Evolutionary conservation across 2,329 filamentous ascomycete species (phyloP), one percentile per base, ranked within the genome.

Genomic region (Parastagonospora avenae): DNA sequence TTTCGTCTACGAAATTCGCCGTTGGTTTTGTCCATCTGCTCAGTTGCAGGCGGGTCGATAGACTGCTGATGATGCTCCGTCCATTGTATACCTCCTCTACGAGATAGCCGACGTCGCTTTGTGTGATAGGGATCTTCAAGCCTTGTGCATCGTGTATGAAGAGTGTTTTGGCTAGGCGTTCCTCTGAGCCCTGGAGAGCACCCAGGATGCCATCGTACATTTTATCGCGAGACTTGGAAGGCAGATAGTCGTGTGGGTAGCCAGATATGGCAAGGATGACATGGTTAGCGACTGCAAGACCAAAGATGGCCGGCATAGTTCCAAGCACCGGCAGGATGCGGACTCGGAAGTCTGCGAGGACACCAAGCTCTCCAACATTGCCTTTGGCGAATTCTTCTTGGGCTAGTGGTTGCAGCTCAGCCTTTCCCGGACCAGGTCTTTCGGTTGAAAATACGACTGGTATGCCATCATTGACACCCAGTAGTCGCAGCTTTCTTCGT

Each of bases 271-370:
- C 85, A 48, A 96, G 82, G 59, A 99, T 93, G 52, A 97, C 86
- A 70, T 97, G 91, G 74, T 97, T 99, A 4, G 94, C 94, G 8
- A 90, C 85, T 0, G 89, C 90, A 48, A 97, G 89, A 8, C 94
- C 94, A 72, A 99, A 99, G 1, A 97, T 88, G 2, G 94, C 93
- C 0, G 94, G 94, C 92, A 99, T 97, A 0, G 94, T 99, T 1
- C 94, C 94, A 2, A 99, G 78, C 0, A 99, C 94, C 0, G 94
- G 94, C 8, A 99, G 76, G 50, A 99, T 99, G n/a, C 94, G 84
- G 8, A 96, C 91, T 19, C 94, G 84, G 73, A 99, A 99, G 70
- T 96, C 92, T 1, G 92, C 90, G 43, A 99, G 82, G 0, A 95
- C 90, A 37, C 92, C 90, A 0, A 97, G 81, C 60, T 97, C 92